Base-by-base conservation (phyloP, 139 green algal genomes). In the Chlamydomonas sphaeroides region DNA sequence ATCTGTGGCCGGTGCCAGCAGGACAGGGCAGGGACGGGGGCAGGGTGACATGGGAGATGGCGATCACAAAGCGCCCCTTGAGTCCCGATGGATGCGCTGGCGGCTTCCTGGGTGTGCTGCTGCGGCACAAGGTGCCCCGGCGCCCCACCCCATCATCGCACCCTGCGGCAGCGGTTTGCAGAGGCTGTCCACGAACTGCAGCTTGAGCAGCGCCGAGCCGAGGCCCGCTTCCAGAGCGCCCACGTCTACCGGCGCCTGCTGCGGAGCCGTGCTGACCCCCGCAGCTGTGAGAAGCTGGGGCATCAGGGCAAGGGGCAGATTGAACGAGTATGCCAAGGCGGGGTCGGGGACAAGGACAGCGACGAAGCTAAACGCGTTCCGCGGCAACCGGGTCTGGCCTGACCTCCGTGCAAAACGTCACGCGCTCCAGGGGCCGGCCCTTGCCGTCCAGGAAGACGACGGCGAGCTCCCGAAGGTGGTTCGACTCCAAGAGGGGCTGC, bases 391-490 rank as follows among this genome's bases (percentile, higher is more conserved):
- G 10, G 45, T 14, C 45, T 14, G 53, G 21, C 6, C 69, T 49
- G 33, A 85, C 86, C 82, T 92, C 65, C 0, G 89, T 39, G 5
- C 82, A 73, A 23, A 92, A 86, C 1, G 80, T 74, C 36, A 92
- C 75, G 25, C 89, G 86, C 63, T 89, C 69, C 1, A 88, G 8
- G 5, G 78, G 68, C 5, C 39, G 39, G 0, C 80, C 83, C 8
- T 68, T 48, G 2, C 61, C 23, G 32, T 86, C 57, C 15, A 86
- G 74, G 38, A 93, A 88, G 30, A 84, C 66, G 0, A 91, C 68
- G 1, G 75, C 72, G 0, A 97, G 74, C 80, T 96, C 95, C n/a
- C 91, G 90, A 20, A 92, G 68, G 14, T 74, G 56, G 18, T 56
- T 35, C 26, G 49, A 70, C 74, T 80, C 74, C 18, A 80, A 21